Conservation (phyloP, 148 eudicot genomes). For the Pouteria glomerata region DNA sequence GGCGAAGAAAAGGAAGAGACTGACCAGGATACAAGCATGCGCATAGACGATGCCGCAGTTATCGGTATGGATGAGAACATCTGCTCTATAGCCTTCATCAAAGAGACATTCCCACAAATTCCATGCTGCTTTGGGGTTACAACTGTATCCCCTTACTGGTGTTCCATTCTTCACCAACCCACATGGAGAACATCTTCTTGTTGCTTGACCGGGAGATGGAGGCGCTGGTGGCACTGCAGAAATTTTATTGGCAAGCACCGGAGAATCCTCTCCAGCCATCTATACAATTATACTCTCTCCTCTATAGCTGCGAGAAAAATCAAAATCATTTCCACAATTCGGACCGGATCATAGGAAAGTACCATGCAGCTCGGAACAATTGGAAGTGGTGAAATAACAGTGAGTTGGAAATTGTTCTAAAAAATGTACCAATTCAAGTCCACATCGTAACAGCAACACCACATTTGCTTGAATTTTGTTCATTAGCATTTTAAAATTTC, state of each 20-base stretch:
- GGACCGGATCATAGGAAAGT: too few species aligned
- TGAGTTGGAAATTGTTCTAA: too few species aligned
- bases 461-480: too few species aligned
- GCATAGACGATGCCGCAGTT: conserved; percentile 61
- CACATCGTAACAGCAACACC: too few species aligned
- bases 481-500: too few species aligned
- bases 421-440: too few species aligned
- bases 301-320: conserved; percentile 2
- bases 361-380: too few species aligned
- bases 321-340: not conserved
- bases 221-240: conserved; percentile 40
- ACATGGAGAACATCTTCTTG: conserved; percentile 15
- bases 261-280: conserved; percentile 23
- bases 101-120: conserved; percentile 70
- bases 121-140: conserved; percentile 26
- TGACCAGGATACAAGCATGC: conserved; percentile 77
- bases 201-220: conserved; percentile 33
- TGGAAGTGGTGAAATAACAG: too few species aligned
- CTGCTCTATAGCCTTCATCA: conserved; percentile 79
- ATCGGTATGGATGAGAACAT: conserved; percentile 55
- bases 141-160: conserved; percentile 14
- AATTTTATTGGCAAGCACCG: not conserved
- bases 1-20: conserved; percentile 8
- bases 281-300: conserved; percentile 7
- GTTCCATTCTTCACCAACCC: conserved; percentile 11